Evolutionary conservation across 805 yeast species (phyloP).

Genomic region (Ogataea thermomethanolica): DNA sequence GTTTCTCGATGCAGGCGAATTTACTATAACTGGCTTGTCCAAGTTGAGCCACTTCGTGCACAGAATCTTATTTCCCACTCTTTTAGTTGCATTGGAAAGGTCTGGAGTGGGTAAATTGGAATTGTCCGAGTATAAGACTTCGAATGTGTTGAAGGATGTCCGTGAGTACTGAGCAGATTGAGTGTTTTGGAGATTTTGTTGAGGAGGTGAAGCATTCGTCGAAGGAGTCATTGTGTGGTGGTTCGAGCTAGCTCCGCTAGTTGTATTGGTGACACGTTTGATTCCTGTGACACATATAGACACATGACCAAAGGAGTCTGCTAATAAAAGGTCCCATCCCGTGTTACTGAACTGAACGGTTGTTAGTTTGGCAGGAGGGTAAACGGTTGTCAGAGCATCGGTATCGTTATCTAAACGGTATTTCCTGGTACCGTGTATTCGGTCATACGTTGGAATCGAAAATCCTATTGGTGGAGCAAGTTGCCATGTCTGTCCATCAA

Average conservation of each 20-base stretch:
- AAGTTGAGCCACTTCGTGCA: constrained; percentile 70
- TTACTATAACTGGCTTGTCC: constrained; percentile 63
- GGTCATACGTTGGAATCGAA: constrained; percentile 17
- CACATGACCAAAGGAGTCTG: constrained; percentile 68
- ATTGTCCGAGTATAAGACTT: constrained; percentile 46
- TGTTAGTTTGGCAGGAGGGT: constrained; percentile 22
- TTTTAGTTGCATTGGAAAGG: constrained; percentile 23
- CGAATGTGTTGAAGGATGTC: constrained; percentile 36
- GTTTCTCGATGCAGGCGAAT: constrained; percentile 51
- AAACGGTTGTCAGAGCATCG: constrained; percentile 26
- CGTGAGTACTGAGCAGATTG: constrained; percentile 38
- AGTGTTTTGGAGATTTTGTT: constrained; percentile 1
- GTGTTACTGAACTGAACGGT: constrained; percentile 70
- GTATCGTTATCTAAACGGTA: constrained; percentile 15
- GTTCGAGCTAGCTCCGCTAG: constrained; percentile 20
- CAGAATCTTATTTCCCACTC: constrained; percentile 32
- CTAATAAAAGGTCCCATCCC: constrained; percentile 77
- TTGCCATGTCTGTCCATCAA: constrained; percentile 77
- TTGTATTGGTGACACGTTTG: constrained; percentile 25
- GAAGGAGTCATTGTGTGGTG: constrained; percentile 17
- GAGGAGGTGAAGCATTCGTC: constrained; percentile 20
- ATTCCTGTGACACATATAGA: constrained; percentile 55
- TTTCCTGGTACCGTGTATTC: constrained; percentile 15
- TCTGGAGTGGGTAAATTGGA: constrained; percentile 21
- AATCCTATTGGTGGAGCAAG: constrained; percentile 54